These are phyloP conservation scores for Lathyrus aphaca DNA, from an alignment of 306 rosid genomes.

Conservation along the genomic window DNA sequence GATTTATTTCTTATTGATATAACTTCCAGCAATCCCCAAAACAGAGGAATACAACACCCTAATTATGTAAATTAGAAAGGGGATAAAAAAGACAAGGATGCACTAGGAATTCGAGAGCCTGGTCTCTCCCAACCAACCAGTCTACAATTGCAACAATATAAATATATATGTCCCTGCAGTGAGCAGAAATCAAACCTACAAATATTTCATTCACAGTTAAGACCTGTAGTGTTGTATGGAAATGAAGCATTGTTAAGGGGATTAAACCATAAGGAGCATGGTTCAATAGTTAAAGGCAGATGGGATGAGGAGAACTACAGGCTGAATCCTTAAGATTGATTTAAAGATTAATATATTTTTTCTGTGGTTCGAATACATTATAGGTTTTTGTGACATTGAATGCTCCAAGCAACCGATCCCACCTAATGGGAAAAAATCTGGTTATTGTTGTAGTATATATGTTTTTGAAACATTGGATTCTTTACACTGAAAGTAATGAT, in stretches of 20 bases:
- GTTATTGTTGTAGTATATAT: slow-evolving; percentile 12
- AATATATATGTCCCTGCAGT: not conserved
- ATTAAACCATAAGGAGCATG: not conserved
- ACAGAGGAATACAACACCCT: not conserved
- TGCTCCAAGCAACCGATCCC: slow-evolving; percentile 5
- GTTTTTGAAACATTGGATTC: slow-evolving; percentile 34
- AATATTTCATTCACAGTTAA: not conserved
- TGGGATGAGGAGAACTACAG: not conserved
- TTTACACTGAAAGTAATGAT: slow-evolving; percentile 24
- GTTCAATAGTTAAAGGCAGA: not conserved
- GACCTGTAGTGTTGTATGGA: not conserved
- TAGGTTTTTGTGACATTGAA: not conserved
- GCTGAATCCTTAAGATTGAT: not conserved
- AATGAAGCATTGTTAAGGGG: not conserved
- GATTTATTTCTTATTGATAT: not conserved
- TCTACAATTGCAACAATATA: slow-evolving; percentile 8
- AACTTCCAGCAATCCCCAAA: slow-evolving; percentile 4
- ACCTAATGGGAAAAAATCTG: slow-evolving; percentile 2
- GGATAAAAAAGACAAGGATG: not conserved
- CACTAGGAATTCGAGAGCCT: slow-evolving; percentile 3
- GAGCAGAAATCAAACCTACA: slow-evolving; percentile 21
- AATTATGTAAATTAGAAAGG: not conserved
- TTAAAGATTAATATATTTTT: slow-evolving; percentile 3
- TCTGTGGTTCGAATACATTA: slow-evolving; percentile 4
- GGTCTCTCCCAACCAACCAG: slow-evolving; percentile 6